phyloP scores from a whole-genome alignment of 306 rosid genomes.

The Citrullus colocynthis region DNA sequence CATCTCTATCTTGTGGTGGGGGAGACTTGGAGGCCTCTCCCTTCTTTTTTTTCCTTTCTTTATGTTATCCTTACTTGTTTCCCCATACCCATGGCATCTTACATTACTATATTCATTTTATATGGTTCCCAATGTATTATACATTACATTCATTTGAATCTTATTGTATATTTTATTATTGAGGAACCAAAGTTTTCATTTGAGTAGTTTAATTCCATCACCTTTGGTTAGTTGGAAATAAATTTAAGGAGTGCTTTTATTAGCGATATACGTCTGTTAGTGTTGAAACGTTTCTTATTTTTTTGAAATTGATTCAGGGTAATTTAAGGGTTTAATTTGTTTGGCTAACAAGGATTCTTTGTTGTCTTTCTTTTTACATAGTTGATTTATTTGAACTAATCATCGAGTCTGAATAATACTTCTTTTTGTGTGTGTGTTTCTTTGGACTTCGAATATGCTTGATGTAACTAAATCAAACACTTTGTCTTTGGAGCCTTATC shows the following conservation, averaged over 20 bases:
- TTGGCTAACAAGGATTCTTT: not conserved
- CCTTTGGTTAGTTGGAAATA: not conserved
- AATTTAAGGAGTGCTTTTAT: not conserved
- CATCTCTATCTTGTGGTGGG: slow-evolving; percentile 1
- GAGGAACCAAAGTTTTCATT: not conserved
- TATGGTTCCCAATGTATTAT: not conserved
- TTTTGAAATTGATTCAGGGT: not conserved
- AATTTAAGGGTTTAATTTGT: not conserved
- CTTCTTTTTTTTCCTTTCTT: not conserved
- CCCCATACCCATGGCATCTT: slow-evolving; percentile 1
- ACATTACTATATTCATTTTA: not conserved
- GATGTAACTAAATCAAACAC: not conserved
- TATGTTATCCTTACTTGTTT: slow-evolving; percentile 1
- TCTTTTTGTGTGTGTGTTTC: not conserved
- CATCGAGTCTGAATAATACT: no score
- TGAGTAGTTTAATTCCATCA: not conserved
- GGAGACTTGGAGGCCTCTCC: not conserved
- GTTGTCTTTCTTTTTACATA: not conserved
- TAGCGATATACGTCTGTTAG: not conserved
- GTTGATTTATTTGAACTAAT: not conserved
- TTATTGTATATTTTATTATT: not conserved
- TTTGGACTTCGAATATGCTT: not conserved
- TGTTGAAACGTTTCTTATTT: not conserved
- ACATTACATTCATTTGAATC: not conserved
- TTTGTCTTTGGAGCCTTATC: not conserved